phyloP scores from a whole-genome alignment of 805 yeast species.

The Yarrowia divulgata region DNA sequence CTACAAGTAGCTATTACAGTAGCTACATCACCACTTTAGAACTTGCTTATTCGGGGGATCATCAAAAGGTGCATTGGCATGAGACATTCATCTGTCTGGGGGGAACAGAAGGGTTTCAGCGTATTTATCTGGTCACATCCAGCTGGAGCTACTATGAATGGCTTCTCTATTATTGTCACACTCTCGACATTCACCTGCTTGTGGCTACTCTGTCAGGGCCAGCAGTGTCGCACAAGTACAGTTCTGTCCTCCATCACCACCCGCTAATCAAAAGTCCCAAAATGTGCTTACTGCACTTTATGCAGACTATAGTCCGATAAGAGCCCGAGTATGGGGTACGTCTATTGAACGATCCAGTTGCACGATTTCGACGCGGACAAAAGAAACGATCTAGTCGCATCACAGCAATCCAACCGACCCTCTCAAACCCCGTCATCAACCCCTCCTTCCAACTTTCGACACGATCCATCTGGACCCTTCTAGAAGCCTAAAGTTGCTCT shows the following conservation, averaged over 20 bases:
- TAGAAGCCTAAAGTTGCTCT: constrained; percentile 10
- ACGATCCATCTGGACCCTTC: not conserved
- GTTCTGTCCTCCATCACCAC: too few species aligned
- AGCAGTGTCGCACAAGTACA: too few species aligned
- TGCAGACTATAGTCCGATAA: constrained; percentile 21
- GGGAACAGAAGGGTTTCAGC: not conserved
- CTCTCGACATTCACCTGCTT: too few species aligned
- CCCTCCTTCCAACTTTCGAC: not conserved
- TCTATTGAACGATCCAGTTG: not conserved
- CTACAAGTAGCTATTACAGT: too few species aligned
- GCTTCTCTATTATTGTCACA: not conserved
- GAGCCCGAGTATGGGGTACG: constrained; percentile 1
- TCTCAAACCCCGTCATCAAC: not conserved
- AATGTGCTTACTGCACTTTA: constrained; percentile 12
- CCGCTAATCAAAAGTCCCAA: constrained; percentile 17
- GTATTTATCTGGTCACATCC: too few species aligned
- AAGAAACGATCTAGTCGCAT: too few species aligned
- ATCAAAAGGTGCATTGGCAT: not conserved
- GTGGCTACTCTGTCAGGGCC: too few species aligned
- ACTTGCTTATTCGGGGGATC: not conserved
- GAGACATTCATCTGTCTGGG: not conserved
- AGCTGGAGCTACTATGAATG: too few species aligned
- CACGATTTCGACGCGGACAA: too few species aligned
- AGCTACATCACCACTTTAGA: too few species aligned
- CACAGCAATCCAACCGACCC: too few species aligned